phyloP scores from a whole-genome alignment of 179 eudicot species.

The Beta lomatogona region DNA sequence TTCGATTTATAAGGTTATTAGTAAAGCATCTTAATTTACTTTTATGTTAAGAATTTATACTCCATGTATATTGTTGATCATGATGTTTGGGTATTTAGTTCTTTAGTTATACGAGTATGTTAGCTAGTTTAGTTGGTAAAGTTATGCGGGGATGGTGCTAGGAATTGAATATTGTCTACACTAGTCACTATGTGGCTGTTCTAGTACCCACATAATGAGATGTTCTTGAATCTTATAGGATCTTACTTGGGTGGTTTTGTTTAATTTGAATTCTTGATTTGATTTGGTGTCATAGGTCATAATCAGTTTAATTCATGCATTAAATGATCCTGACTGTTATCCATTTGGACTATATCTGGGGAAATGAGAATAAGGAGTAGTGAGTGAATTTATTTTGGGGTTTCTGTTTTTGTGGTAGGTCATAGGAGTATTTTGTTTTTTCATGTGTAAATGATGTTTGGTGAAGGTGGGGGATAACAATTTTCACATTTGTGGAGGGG shows the following conservation, averaged over 20 bases:
- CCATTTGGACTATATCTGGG: constrained; percentile 4
- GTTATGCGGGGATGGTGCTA: no score
- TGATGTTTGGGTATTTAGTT: no score
- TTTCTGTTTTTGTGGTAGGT: not conserved
- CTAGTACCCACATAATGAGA: no score
- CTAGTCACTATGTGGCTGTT: no score
- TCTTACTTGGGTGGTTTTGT: not conserved
- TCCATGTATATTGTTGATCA: no score
- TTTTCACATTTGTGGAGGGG: constrained; percentile 17
- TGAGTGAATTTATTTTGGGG: not conserved
- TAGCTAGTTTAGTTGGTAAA: no score
- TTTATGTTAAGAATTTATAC: no score
- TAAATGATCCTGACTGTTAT: constrained; percentile 1
- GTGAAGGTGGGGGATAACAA: constrained; percentile 26
- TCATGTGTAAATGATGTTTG: constrained; percentile 34
- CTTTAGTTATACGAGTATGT: no score
- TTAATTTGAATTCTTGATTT: not conserved
- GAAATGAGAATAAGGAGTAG: not conserved
- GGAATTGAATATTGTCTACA: no score
- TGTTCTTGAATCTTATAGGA: no score
- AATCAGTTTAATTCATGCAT: not conserved
- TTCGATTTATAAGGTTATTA: no score
- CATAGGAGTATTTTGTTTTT: constrained; percentile 25
- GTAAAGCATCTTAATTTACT: no score
- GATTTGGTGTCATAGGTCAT: not conserved